A percentile compares a stretch with the other conserved stretches of the same genome.
phyloP scores from a whole-genome alignment of 208 protist species.

The Crithidia thermophila region DNA sequence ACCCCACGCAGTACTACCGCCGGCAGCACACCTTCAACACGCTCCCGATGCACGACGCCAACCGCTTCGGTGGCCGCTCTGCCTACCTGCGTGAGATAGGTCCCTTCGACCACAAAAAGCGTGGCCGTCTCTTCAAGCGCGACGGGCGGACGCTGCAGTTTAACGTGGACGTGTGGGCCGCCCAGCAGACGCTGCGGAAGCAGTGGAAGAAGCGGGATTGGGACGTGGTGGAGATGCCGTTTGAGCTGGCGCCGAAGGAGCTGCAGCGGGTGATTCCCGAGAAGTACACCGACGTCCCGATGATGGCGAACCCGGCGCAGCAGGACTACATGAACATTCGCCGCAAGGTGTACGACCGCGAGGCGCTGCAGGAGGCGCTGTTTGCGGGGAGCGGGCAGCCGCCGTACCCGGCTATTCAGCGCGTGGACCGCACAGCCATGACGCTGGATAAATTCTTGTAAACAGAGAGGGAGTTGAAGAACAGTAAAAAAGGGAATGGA shows the following conservation, averaged over 20 bases:
- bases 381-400: slow-evolving; percentile 40
- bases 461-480: not conserved
- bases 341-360: slow-evolving; percentile 81
- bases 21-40: slow-evolving; percentile 87
- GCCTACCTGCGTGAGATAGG: slow-evolving; percentile 87
- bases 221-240: slow-evolving; percentile 89
- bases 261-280: slow-evolving; percentile 89
- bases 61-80: slow-evolving; percentile 82
- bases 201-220: slow-evolving; percentile 90
- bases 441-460: slow-evolving; percentile 87
- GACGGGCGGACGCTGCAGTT: slow-evolving; percentile 76
- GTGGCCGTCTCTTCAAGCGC: slow-evolving; percentile 81
- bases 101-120: slow-evolving; percentile 74
- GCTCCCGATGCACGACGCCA: slow-evolving; percentile 84
- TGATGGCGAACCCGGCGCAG: slow-evolving; percentile 55
- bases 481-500: too few species aligned
- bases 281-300: slow-evolving; percentile 87
- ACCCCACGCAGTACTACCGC: slow-evolving; percentile 65
- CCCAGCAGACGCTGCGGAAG: slow-evolving; percentile 87
- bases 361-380: slow-evolving; percentile 69
- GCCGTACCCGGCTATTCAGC: slow-evolving; percentile 68
- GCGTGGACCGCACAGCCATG: slow-evolving; percentile 54
- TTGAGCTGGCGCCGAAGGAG: slow-evolving; percentile 69
- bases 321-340: slow-evolving; percentile 85
- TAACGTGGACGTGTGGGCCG: slow-evolving; percentile 91